phyloP scores from a whole-genome alignment of 2,329 filamentous ascomycete genomes.

The Trichoderma lentiforme region DNA sequence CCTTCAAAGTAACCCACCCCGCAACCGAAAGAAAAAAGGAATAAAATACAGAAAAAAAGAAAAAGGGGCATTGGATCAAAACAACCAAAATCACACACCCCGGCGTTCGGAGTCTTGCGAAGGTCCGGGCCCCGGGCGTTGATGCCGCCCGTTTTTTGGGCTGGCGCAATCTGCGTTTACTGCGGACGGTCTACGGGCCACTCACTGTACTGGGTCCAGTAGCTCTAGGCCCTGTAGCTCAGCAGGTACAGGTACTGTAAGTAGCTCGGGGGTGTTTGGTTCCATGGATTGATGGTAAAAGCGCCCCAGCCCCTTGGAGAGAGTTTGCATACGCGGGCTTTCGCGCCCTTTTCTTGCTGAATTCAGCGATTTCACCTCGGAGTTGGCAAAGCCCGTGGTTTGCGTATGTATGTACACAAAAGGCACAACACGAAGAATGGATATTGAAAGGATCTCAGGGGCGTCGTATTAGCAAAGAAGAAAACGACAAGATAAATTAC shows the following conservation, averaged over 20 bases:
- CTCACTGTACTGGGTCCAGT: background rate
- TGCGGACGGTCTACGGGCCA: no score
- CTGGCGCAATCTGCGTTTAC: background rate
- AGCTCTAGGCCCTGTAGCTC: background rate
- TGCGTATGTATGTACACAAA: background rate
- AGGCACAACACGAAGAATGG: background rate
- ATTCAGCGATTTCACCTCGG: background rate
- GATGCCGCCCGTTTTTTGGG: background rate
- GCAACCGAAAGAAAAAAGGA: background rate
- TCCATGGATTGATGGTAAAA: background rate
- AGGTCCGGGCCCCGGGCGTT: conserved; percentile 1
- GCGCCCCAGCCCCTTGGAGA: background rate
- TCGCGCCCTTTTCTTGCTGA: background rate
- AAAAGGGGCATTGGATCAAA: background rate
- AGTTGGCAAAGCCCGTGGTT: background rate
- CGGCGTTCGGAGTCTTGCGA: conserved; percentile 15
- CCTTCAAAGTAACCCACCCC: background rate
- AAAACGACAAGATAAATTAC: background rate
- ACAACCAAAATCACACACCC: background rate
- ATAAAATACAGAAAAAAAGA: background rate
- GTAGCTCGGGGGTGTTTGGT: background rate
- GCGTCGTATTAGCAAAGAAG: background rate
- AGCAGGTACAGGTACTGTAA: background rate
- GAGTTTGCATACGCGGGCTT: background rate
- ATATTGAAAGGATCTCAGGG: background rate